Conservation (phyloP, 768 basidiomycete genomes). For the Omphalotus guepiniiformis region DNA sequence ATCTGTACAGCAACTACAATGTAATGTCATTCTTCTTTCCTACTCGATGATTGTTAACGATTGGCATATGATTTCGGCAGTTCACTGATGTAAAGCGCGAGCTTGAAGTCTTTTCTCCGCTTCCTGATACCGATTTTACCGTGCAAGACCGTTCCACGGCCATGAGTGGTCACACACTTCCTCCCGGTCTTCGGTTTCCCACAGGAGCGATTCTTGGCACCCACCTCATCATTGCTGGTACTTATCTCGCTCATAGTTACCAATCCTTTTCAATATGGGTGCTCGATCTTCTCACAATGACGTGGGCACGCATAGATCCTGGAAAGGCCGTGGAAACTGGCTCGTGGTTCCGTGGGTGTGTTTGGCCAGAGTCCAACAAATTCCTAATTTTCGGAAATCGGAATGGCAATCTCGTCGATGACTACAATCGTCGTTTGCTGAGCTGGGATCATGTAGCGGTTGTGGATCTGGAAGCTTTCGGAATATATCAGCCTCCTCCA, state of each 20-base stretch:
- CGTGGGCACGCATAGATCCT: conserved; percentile 86
- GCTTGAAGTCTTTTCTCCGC: conserved; percentile 85
- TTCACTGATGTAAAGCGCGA: conserved; percentile 95
- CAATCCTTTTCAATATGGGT: conserved; percentile 98
- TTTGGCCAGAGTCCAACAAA: conserved; percentile 82
- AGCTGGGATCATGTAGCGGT: conserved; percentile 92
- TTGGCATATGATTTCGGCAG: conserved; percentile 34
- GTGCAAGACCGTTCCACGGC: conserved; percentile 75
- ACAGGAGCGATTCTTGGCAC: conserved; percentile 89
- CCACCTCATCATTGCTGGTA: conserved; percentile 91
- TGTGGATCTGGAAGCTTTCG: conserved; percentile 90
- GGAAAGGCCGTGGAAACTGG: conserved; percentile 82
- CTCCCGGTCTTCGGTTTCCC: conserved; percentile 94
- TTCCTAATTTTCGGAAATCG: conserved; percentile 91
- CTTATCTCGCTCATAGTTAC: conserved; percentile 90
- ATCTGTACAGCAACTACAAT: conserved; percentile 95
- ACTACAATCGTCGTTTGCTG: conserved; percentile 86
- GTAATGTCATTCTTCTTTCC: conserved; percentile 39
- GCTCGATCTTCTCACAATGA: conserved; percentile 77
- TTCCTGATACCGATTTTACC: conserved; percentile 69
- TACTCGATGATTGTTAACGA: too few relatives aligned
- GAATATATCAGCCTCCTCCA: conserved; percentile 87
- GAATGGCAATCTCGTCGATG: conserved; percentile 82
- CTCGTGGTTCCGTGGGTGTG: conserved; percentile 91
- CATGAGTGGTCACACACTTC: conserved; percentile 80